Conservation (phyloP, 352 stramenopile genomes). For the Phytophthora uliginosa region DNA sequence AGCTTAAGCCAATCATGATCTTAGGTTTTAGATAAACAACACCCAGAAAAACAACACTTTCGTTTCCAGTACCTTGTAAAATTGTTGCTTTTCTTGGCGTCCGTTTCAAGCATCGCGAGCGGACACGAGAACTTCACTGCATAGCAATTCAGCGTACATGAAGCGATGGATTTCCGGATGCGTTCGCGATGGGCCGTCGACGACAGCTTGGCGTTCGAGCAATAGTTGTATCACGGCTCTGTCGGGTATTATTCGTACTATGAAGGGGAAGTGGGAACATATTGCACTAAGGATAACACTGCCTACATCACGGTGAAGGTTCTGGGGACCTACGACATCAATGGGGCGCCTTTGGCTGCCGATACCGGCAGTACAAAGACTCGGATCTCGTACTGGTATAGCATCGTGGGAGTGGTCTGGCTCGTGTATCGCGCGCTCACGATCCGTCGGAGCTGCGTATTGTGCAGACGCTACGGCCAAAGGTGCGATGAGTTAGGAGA, state of each 20-base stretch:
- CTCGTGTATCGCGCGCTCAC: constrained; percentile 11
- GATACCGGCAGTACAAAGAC: constrained; percentile 10
- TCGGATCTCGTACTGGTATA: constrained; percentile 15
- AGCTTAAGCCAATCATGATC: too few relatives aligned
- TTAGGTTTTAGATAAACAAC: too few relatives aligned
- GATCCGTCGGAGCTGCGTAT: constrained; percentile 1
- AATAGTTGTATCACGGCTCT: constrained; percentile 18
- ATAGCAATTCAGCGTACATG: not conserved
- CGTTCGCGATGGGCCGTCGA: not conserved
- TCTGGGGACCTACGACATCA: constrained; percentile 16
- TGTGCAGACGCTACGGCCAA: constrained; percentile 2
- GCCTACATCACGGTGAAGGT: constrained; percentile 10
- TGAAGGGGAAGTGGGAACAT: constrained; percentile 10
- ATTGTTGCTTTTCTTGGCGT: not conserved
- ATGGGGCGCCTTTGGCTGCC: constrained; percentile 4
- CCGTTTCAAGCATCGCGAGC: not conserved
- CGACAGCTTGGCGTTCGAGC: constrained; percentile 9
- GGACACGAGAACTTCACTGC: not conserved
- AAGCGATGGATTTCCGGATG: not conserved
- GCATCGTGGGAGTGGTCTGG: constrained; percentile 11
- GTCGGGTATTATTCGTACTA: constrained; percentile 17
- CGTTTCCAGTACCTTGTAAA: too few relatives aligned
- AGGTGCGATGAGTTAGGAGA: constrained; percentile 12
- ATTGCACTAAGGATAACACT: constrained; percentile 5
- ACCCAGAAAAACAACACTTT: too few relatives aligned